Evolutionary conservation across 2,329 filamentous ascomycete genomes (phyloP).

Genomic region (Nakataea oryzae): DNA sequence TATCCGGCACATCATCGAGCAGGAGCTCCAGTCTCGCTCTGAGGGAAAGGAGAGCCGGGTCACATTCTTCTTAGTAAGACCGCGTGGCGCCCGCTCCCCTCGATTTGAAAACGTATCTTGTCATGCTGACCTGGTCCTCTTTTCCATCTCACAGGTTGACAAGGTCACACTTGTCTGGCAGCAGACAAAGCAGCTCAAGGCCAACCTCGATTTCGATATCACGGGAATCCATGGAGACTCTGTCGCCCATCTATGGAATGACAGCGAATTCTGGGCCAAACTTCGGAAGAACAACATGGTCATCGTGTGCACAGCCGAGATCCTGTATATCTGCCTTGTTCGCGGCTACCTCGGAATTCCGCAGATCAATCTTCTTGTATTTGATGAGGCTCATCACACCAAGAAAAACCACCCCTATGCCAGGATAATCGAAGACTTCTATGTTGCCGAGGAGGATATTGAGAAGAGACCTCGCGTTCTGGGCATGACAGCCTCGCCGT

Average conservation of each 20-base stretch:
- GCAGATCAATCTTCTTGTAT: conserved; percentile 81
- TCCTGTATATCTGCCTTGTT: conserved; percentile 68
- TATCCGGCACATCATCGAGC: conserved; percentile 62
- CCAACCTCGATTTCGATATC: conserved; percentile 69
- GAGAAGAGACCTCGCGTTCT: conserved; percentile 63
- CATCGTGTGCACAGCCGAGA: conserved; percentile 85
- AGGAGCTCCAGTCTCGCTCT: conserved; percentile 63
- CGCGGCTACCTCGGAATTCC: conserved; percentile 72
- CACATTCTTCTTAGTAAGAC: conserved; percentile 69
- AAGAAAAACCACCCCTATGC: conserved; percentile 93
- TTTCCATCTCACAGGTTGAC: conserved; percentile 44
- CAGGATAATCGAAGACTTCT: conserved; percentile 81
- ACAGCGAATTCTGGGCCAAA: conserved; percentile 37
- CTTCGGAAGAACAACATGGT: conserved; percentile 59
- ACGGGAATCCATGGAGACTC: conserved; percentile 67
- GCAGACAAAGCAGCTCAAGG: conserved; percentile 70
- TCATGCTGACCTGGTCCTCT: background rate
- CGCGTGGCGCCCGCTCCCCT: background rate
- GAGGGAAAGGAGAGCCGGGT: conserved; percentile 50
- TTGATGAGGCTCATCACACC: conserved; percentile 93
- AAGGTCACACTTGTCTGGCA: conserved; percentile 87
- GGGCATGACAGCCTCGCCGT: conserved; percentile 94
- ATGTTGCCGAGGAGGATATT: conserved; percentile 38
- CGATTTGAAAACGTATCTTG: background rate
- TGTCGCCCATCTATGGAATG: conserved; percentile 25